These are phyloP conservation scores for Malassezia slooffiae DNA, from an alignment of 1,284 basidiomycete species.

Conservation along the genomic window DNA sequence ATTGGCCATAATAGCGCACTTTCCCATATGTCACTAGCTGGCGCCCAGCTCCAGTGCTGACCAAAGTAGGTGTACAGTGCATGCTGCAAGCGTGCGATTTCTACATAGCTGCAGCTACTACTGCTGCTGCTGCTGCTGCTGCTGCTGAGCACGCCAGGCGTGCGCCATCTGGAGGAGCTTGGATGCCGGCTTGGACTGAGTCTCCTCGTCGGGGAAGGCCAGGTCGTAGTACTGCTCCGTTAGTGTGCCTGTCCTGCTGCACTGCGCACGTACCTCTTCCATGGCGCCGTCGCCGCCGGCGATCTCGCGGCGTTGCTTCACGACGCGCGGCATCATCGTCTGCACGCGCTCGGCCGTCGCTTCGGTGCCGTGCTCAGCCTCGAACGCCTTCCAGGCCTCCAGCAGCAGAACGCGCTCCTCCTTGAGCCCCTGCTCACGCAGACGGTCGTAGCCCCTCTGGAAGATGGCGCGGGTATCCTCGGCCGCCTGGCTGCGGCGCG, in stretches of 20 bases:
- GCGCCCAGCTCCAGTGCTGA: no score
- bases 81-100: no score
- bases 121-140: no score
- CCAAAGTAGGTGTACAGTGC: no score
- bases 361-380: conserved; percentile 60
- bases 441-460: conserved; percentile 70
- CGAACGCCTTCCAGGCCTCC: conserved; percentile 86
- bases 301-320: conserved; percentile 54
- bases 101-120: no score
- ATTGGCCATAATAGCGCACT: no score
- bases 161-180: conserved; percentile 41
- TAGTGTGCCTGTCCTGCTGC: no score
- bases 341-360: conserved; percentile 61
- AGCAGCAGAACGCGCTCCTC: conserved; percentile 82
- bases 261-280: conserved; percentile 24
- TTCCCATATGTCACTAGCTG: no score
- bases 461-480: conserved; percentile 65
- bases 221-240: conserved; percentile 40
- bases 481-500: conserved; percentile 56
- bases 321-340: conserved; percentile 77
- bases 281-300: conserved; percentile 24
- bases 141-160: conserved; percentile 30
- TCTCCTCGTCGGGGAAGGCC: conserved; percentile 44
- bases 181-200: conserved; percentile 33
- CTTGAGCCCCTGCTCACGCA: conserved; percentile 69